phyloP scores from a whole-genome alignment of 257 asterid species.

The Plectranthus barbatus region DNA sequence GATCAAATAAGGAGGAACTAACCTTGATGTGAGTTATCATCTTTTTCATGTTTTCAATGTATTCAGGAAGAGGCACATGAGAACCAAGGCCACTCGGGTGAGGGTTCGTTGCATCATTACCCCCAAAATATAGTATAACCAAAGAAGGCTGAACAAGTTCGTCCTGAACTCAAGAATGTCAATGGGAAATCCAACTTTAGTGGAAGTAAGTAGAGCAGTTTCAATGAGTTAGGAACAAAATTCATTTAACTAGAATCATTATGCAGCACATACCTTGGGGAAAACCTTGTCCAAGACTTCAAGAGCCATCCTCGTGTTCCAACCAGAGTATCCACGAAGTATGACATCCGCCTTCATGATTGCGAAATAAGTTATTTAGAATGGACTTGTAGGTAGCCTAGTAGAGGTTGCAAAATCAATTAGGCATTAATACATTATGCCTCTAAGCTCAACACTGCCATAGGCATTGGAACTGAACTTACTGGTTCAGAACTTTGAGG shows the following conservation, averaged over 20 bases:
- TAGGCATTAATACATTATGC: too few species aligned
- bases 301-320: slow-evolving; percentile 57
- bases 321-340: slow-evolving; percentile 54
- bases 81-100: slow-evolving; percentile 40
- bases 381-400: too few species aligned
- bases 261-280: slow-evolving; percentile 37
- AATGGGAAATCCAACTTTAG: background rate
- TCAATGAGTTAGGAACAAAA: background rate
- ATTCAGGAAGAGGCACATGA: slow-evolving; percentile 69
- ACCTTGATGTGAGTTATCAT: slow-evolving; percentile 54
- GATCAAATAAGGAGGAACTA: background rate
- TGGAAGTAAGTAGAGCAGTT: background rate
- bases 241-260: background rate
- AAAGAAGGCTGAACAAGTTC: slow-evolving; percentile 53
- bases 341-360: slow-evolving; percentile 45
- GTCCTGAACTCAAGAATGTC: slow-evolving; percentile 27
- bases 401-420: too few species aligned
- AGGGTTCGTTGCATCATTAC: slow-evolving; percentile 48
- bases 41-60: slow-evolving; percentile 44
- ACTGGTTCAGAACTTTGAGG: too few species aligned
- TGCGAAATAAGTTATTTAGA: background rate
- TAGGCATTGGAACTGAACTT: too few species aligned
- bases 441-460: too few species aligned
- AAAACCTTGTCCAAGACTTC: slow-evolving; percentile 38
- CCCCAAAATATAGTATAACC: slow-evolving; percentile 58